These are phyloP conservation scores for Aureobasidium lini DNA, from an alignment of 2,329 filamentous ascomycete genomes.

Conservation along the genomic window DNA sequence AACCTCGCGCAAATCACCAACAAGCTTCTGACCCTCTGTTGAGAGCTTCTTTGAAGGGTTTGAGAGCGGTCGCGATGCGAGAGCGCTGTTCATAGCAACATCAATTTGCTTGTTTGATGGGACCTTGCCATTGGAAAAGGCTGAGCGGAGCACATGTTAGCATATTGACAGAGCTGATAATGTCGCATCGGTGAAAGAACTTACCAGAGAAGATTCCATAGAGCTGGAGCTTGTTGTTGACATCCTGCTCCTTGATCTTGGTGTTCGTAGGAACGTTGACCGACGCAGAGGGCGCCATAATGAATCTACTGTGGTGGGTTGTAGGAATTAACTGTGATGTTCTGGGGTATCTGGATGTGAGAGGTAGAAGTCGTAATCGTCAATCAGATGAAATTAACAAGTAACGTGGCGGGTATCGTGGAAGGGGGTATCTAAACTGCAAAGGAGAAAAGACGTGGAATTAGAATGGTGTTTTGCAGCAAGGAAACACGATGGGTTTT, in stretches of 20 bases:
- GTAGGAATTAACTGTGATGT: background rate
- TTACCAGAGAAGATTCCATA: constrained; percentile 75
- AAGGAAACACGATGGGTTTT: constrained; percentile 8
- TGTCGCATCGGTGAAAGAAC: constrained; percentile 17
- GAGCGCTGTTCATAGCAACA: constrained; percentile 81
- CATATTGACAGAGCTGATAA: background rate
- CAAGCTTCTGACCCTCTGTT: constrained; percentile 68
- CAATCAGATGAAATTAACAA: constrained; percentile 10
- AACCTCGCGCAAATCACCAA: constrained; percentile 69
- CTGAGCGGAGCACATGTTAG: constrained; percentile 35
- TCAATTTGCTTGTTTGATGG: constrained; percentile 97
- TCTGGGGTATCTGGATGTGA: constrained; percentile 1
- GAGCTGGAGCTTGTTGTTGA: constrained; percentile 89
- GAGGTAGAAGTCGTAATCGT: constrained; percentile 9
- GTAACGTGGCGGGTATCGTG: constrained; percentile 12
- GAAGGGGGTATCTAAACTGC: constrained; percentile 13
- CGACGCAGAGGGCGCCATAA: constrained; percentile 15
- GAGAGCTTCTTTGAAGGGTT: constrained; percentile 72
- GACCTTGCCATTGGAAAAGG: constrained; percentile 82
- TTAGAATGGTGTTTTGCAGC: constrained; percentile 6
- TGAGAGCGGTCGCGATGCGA: constrained; percentile 62
- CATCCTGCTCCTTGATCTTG: constrained; percentile 71
- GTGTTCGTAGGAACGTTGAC: constrained; percentile 69
- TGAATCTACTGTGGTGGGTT: constrained; percentile 1
- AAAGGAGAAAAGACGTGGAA: constrained; percentile 14